Evolutionary conservation across 2,329 filamentous ascomycete species (phyloP), one percentile per base, ranked within the genome.

Genomic region (Botrytis fragariae): DNA sequence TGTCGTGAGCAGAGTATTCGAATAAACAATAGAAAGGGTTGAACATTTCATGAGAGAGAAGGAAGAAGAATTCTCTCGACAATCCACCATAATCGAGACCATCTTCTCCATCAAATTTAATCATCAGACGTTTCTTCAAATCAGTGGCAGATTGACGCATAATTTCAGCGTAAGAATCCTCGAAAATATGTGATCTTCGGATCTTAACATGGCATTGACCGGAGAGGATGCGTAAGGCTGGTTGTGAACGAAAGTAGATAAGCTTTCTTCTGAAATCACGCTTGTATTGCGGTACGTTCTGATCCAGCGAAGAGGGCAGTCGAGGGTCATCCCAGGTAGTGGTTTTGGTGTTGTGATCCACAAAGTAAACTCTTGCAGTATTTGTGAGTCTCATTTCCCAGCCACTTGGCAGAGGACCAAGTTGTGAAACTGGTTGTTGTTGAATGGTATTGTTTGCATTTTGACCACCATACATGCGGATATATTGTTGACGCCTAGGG

Each of bases 331-430:
- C 96, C 96, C 96, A 99, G 1, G 96, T 99, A 5, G 96, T 99
- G 0, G 96, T 99, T 87, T 99, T 99, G 62, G 96, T 99, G 84
- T 99, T 99, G 85, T 99, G 96, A 80, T 99, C 96, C 62, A 99
- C 96, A 83, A 99, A 99, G 84, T 99, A 99, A 25, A 99, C 96
- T 74, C 96, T 89, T 42, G 96, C 96, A 22, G 96, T 99, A 83
- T 99, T 98, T 71, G 96, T 99, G 69, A 99, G 90, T 74, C 96
- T 93, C 96, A 99, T 99, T 86, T 99, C 96, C 96, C 96, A 99
- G 4, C 96, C 96, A 80, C 96, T 98, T 4, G 96, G 96, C 65
- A 99, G 84, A 39, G 96, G 96, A 6, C 96, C 96, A 63, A 99
- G 88, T 82, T 99, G 96, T 3, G 96, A 98, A 3, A 99, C 96